Base-by-base conservation (phyloP, 805 yeast genomes). In the Barnettozyma populi region DNA sequence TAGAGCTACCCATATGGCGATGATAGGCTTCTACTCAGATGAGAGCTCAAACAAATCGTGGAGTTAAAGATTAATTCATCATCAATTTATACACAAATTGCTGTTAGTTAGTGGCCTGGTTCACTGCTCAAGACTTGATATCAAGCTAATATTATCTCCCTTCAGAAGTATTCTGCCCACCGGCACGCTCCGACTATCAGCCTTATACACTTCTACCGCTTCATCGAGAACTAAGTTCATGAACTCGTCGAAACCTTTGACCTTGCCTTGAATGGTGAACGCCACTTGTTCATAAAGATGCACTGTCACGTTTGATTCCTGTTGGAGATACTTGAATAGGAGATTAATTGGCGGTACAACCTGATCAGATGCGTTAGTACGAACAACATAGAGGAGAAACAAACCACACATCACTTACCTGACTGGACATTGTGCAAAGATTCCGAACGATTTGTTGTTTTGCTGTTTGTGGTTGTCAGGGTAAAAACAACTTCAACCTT, bases 201-300 rank as follows among this genome's bases (percentile, higher is more conserved):
- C 75, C n/a, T 62, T 62, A 45, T 75, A 71, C 6, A 92, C 71
- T 57, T 95, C 96, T 11, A 64, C 59, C 0, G 85, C 84, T 43
- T 78, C 77, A 31, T 78, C 82, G 20, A 82, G 67, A 4, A 81
- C 85, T 16, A 82, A 68, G 62, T 94, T 94, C 99, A 94, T 95
- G 61, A 90, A 92, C 69, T 95, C 99, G 66, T 94, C 99, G 66
- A 95, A 92, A 1, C 99, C 99, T 51, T 84, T 74, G 27, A 94
- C 82, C 51, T 75, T 78, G 1, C 99, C 99, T 56, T 85, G 86
- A 27, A 92, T 78, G 54, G 95, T 74, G 54, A 75, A 73, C 19
- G 80, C 81, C 0, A 82, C 76, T 65, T 94, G 97, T 60, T 94
- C 98, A 55, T 76, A 90, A 10, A 94, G 71, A 97, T 97, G 92